Base-by-base conservation (phyloP, 2,329 filamentous ascomycete species). In the Piedraia hortae region DNA sequence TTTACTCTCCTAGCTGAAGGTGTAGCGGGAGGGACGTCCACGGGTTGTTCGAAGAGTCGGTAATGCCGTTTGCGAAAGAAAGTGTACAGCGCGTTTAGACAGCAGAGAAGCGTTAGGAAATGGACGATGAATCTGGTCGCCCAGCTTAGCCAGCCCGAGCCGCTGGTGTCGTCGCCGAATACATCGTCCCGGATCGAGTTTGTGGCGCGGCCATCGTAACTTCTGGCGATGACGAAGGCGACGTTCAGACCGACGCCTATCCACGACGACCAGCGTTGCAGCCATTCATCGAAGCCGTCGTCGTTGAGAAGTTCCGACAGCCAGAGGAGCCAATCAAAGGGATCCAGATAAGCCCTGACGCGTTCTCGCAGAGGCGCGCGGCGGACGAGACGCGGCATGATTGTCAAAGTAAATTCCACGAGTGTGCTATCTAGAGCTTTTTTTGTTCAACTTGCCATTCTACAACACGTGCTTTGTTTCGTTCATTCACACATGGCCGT, bases 241-340 rank as follows among this genome's bases (percentile, higher is more conserved):
- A 89, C 48, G 45, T 93, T 93, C 35, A 80, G 53, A 1, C 42
- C 58, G 13, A 90, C 34, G 4, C 78, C 82, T 10, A 89, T 51
- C 22, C 74, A 66, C 4, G 65, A 61, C 12, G 75, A 72, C 43
- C 75, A 70, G 16, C 65, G 50, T 33, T 73, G 69, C 29, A 65
- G 52, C 28, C 62, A 51, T 10, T 82, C 75, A 34, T 91, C 74
- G 66, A 78, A 88, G 35, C 90, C 74, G 39, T 71, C 68, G 13
- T 77, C 77, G 42, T 91, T 80, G 28, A 97, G 59, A 47, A 90
- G 75, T 43, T 93, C 82, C 0, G 75, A 88, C 2, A 89, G 47
- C 72, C 77, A 90, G 10, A 97, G 62, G 24, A 85, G 50, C 38
- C 82, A 73, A 47, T 97, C 85, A 50, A 73, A 69, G 3, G 75